These are phyloP conservation scores for Nannochloris sp. DNA, from an alignment of 139 green algal genomes.

Conservation along the genomic window DNA sequence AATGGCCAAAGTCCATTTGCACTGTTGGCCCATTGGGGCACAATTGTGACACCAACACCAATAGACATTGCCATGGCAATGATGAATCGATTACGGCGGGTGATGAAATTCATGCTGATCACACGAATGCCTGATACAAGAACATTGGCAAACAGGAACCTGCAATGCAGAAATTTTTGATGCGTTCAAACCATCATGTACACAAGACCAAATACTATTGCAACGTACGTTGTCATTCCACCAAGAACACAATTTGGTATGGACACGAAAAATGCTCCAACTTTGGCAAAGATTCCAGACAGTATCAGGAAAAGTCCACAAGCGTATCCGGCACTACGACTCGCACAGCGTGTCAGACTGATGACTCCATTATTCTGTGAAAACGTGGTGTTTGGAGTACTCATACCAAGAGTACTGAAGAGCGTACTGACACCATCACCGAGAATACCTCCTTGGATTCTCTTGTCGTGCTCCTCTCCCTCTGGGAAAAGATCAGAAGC, in stretches of 20 bases:
- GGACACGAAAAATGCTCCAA: slow-evolving; percentile 58
- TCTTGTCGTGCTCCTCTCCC: slow-evolving; percentile 20
- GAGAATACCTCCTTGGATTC: slow-evolving; percentile 57
- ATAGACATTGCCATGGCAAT: slow-evolving; percentile 18
- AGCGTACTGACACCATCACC: slow-evolving; percentile 44
- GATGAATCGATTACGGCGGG: slow-evolving; percentile 25
- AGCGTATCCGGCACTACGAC: slow-evolving; percentile 37
- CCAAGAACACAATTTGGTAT: slow-evolving; percentile 73
- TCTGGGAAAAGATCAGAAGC: slow-evolving; percentile 30
- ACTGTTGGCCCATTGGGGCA: slow-evolving; percentile 12
- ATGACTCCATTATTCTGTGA: slow-evolving; percentile 81
- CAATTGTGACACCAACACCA: slow-evolving; percentile 24
- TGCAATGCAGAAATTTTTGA: slow-evolving; percentile 11
- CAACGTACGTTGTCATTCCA: slow-evolving; percentile 40
- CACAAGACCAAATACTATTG: background rate
- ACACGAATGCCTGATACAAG: slow-evolving; percentile 53
- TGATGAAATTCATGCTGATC: slow-evolving; percentile 18
- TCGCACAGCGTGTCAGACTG: slow-evolving; percentile 42
- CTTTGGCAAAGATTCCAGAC: slow-evolving; percentile 46
- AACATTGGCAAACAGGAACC: slow-evolving; percentile 58
- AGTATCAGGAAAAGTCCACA: slow-evolving; percentile 49
- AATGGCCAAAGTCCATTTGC: slow-evolving; percentile 9
- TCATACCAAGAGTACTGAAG: slow-evolving; percentile 45
- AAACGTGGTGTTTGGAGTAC: slow-evolving; percentile 61
- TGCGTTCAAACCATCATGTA: slow-evolving; percentile 54